These are phyloP conservation scores for Singerocomus rubriflavus DNA, from an alignment of 1,284 basidiomycete species.

Conservation along the genomic window DNA sequence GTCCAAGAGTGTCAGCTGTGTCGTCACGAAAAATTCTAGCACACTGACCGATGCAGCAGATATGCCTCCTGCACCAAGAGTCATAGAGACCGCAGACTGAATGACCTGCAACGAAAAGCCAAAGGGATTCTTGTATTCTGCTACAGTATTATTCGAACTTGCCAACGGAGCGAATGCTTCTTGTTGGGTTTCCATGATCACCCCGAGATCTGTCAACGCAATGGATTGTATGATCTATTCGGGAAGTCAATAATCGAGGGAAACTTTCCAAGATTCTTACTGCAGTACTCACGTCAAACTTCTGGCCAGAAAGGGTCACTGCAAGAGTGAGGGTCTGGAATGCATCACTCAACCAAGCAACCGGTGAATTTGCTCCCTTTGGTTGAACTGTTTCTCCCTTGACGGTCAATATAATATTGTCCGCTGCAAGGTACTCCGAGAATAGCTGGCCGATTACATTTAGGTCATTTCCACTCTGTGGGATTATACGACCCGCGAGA, in stretches of 20 bases:
- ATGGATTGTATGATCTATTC: conserved; percentile 66
- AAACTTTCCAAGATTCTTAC: background rate
- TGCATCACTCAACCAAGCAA: conserved; percentile 68
- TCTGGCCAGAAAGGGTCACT: conserved; percentile 64
- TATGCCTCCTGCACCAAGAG: conserved; percentile 46
- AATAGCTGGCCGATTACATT: conserved; percentile 63
- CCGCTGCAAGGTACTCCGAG: conserved; percentile 64
- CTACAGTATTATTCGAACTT: conserved; percentile 59
- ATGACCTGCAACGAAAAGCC: conserved; percentile 71
- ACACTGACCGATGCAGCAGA: conserved; percentile 52
- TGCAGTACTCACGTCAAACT: conserved; percentile 43
- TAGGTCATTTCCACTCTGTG: conserved; percentile 54
- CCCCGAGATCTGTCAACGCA: conserved; percentile 55
- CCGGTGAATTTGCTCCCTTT: conserved; percentile 44
- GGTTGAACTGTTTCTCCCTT: conserved; percentile 66
- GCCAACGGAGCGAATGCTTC: conserved; percentile 59
- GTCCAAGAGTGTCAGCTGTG: conserved; percentile 1
- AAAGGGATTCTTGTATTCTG: conserved; percentile 75
- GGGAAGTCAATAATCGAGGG: background rate
- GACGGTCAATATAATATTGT: conserved; percentile 61
- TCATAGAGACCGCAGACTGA: conserved; percentile 53
- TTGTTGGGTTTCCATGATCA: conserved; percentile 50
- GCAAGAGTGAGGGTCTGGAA: conserved; percentile 66
- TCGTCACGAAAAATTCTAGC: background rate
- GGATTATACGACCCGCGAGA: conserved; percentile 62